These are phyloP conservation scores for Fusarium tricinctum DNA, from an alignment of 2,329 filamentous ascomycete genomes.

Conservation along the genomic window DNA sequence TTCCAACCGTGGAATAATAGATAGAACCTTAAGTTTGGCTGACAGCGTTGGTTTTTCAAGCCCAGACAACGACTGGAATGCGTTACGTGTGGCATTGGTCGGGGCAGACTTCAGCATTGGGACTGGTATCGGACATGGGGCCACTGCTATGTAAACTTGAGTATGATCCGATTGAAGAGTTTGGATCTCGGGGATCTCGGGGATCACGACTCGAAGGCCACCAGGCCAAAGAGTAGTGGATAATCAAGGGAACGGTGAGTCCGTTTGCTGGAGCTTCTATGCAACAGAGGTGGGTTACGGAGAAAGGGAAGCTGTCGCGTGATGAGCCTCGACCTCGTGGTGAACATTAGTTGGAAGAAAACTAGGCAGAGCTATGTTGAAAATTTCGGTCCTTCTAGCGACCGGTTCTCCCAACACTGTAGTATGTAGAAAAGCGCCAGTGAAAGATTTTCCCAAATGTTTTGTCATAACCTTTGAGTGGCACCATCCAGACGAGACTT, in stretches of 20 bases:
- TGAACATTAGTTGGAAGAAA: constrained; percentile 2
- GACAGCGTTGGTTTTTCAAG: neutral
- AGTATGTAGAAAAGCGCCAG: neutral
- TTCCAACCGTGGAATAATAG: constrained; percentile 19
- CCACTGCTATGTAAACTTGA: neutral
- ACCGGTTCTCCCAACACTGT: neutral
- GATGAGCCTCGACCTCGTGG: constrained; percentile 11
- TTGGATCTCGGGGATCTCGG: neutral
- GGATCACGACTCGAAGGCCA: neutral
- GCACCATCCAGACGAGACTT: neutral
- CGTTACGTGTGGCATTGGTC: constrained; percentile 5
- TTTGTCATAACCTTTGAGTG: neutral
- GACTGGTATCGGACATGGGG: neutral
- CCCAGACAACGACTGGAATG: constrained; percentile 23
- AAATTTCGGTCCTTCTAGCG: constrained; percentile 1
- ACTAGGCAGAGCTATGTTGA: neutral
- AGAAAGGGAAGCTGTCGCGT: neutral
- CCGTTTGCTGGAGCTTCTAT: neutral
- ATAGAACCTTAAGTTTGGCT: constrained; percentile 1
- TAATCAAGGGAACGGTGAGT: neutral
- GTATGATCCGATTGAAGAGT: neutral
- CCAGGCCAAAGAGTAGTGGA: neutral
- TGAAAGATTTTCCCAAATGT: neutral
- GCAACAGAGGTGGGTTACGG: neutral
- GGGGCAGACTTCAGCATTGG: neutral